Conservation (phyloP, 1,139 yeast genomes). For the Arxiozyma heterogenica region DNA sequence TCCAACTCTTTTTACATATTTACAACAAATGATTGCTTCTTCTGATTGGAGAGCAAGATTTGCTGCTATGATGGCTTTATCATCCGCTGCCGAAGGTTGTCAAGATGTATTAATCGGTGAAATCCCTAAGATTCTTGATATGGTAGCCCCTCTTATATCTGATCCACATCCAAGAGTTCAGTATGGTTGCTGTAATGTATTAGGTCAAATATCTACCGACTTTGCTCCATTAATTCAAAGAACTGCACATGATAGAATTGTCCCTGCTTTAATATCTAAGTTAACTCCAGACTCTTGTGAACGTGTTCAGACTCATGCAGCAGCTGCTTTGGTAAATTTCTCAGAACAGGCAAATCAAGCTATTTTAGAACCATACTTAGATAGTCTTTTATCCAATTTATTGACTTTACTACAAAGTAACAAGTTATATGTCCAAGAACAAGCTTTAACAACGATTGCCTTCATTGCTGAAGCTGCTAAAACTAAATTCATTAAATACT, state of each 20-base stretch:
- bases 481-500: constrained; percentile 76
- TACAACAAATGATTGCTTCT: constrained; percentile 75
- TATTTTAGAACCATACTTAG: constrained; percentile 82
- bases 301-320: constrained; percentile 95
- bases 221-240: constrained; percentile 84
- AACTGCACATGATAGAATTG: constrained; percentile 64
- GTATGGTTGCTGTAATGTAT: constrained; percentile 92
- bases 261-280: constrained; percentile 83
- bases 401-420: constrained; percentile 73
- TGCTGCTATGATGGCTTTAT: constrained; percentile 93
- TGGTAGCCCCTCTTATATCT: constrained; percentile 71
- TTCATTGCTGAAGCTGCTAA: constrained; percentile 98
- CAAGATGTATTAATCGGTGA: constrained; percentile 78
- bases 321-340: constrained; percentile 94
- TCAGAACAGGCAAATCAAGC: constrained; percentile 87
- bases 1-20: constrained; percentile 73
- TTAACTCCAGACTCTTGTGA: constrained; percentile 64
- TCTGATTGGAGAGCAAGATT: constrained; percentile 88
- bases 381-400: constrained; percentile 63
- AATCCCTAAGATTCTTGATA: constrained; percentile 69
- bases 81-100: constrained; percentile 97
- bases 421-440: constrained; percentile 91
- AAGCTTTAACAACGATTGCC: constrained; percentile 91
- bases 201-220: constrained; percentile 97
- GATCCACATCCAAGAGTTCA: constrained; percentile 92